Percentiles rank a stretch among this genome's conserved stretches.
These are phyloP conservation scores for Psidium friedrichsthalianum DNA, from an alignment of 345 rosid genomes.

Conservation along the genomic window DNA sequence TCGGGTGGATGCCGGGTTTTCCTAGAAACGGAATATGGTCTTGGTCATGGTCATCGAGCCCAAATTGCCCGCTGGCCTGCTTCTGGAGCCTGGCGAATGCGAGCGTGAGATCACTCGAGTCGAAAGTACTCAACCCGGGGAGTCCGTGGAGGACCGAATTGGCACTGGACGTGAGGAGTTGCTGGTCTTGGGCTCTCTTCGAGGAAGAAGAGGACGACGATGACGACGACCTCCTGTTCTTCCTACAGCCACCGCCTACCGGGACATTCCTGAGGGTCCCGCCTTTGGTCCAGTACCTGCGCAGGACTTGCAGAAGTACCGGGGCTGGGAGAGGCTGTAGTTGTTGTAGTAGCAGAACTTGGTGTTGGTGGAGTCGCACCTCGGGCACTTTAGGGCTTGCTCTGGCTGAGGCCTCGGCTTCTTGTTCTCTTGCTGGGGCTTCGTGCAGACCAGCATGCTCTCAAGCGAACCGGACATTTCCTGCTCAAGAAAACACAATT, in stretches of 20 bases:
- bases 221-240: slow-evolving; percentile 53
- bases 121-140: slow-evolving; percentile 31
- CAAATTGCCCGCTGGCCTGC: slow-evolving; percentile 38
- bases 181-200: slow-evolving; percentile 29
- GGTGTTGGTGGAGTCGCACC: slow-evolving; percentile 78
- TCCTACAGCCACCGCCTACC: slow-evolving; percentile 81
- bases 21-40: slow-evolving; percentile 29
- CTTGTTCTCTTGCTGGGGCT: slow-evolving; percentile 27
- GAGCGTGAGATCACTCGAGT: slow-evolving; percentile 58
- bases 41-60: slow-evolving; percentile 32
- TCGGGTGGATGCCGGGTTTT: slow-evolving; percentile 18
- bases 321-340: slow-evolving; percentile 76
- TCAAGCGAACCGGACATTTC: slow-evolving; percentile 53
- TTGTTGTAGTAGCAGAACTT: slow-evolving; percentile 90
- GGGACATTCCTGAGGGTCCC: slow-evolving; percentile 76
- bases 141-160: slow-evolving; percentile 23
- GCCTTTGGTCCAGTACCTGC: slow-evolving; percentile 86
- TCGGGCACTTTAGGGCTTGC: slow-evolving; percentile 58
- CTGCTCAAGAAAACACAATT: slow-evolving; percentile 11
- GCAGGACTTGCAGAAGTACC: slow-evolving; percentile 83
- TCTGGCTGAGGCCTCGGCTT: slow-evolving; percentile 55
- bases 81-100: slow-evolving; percentile 67
- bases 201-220: slow-evolving; percentile 15
- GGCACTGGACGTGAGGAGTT: slow-evolving; percentile 16
- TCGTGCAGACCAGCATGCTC: slow-evolving; percentile 52